Evolutionary conservation across 805 yeast species (phyloP).

Genomic region (Ogataea paradorogensis): DNA sequence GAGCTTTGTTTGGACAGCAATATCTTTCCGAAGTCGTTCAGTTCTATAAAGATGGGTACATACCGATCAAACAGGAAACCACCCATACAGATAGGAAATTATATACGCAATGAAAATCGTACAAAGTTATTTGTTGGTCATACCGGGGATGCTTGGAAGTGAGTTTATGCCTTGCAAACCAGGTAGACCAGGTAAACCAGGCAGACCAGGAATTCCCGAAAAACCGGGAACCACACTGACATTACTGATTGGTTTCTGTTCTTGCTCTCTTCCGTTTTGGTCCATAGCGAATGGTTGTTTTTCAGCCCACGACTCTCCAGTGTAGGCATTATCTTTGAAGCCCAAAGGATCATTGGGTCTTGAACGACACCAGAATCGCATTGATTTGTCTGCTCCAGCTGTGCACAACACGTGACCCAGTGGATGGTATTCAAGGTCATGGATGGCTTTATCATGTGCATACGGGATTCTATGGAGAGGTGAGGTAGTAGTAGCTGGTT

Average conservation of each 20-base stretch:
- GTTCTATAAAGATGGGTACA: slow-evolving; percentile 32
- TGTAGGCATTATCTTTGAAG: slow-evolving; percentile 78
- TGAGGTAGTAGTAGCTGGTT: slow-evolving; percentile 26
- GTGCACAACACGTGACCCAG: slow-evolving; percentile 87
- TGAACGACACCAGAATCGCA: slow-evolving; percentile 92
- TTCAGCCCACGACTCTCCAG: slow-evolving; percentile 36
- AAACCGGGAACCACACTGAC: slow-evolving; percentile 3
- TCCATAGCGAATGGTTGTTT: slow-evolving; percentile 21
- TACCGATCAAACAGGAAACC: slow-evolving; percentile 20
- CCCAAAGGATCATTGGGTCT: slow-evolving; percentile 86
- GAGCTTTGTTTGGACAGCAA: slow-evolving; percentile 29
- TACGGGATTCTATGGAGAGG: slow-evolving; percentile 64
- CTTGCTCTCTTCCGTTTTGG: slow-evolving; percentile 9
- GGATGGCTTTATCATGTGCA: slow-evolving; percentile 93
- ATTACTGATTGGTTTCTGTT: neutral
- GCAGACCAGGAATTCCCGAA: slow-evolving; percentile 4
- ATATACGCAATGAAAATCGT: neutral
- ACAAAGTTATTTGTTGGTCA: slow-evolving; percentile 8
- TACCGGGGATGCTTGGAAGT: slow-evolving; percentile 15
- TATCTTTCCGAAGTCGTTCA: slow-evolving; percentile 33
- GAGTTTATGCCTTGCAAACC: slow-evolving; percentile 8
- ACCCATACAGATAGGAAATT: neutral
- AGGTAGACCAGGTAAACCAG: slow-evolving; percentile 9
- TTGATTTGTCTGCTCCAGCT: slow-evolving; percentile 91
- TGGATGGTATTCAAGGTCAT: slow-evolving; percentile 89